phyloP scores from a whole-genome alignment of 768 basidiomycete genomes.

The Boletellus sp. region DNA sequence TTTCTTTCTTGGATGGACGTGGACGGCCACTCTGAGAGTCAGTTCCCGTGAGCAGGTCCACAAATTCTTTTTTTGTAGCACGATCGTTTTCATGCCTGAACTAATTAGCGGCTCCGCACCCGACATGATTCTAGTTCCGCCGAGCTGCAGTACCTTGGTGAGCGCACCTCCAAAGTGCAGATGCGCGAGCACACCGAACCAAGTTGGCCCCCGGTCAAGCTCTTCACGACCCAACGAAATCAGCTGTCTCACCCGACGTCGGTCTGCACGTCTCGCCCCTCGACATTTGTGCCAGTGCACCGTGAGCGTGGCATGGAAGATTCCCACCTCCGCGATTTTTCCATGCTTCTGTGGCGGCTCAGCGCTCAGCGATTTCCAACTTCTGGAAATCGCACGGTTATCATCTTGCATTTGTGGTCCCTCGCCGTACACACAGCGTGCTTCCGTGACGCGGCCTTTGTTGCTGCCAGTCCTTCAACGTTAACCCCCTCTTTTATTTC shows the following conservation, averaged over 20 bases:
- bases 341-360: slow-evolving; percentile 27
- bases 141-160: not conserved
- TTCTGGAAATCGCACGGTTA: slow-evolving; percentile 24
- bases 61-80: slow-evolving; percentile 7
- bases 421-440: not conserved
- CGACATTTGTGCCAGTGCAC: slow-evolving; percentile 16
- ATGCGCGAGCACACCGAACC: not conserved
- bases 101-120: slow-evolving; percentile 11
- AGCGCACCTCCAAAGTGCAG: slow-evolving; percentile 4
- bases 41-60: slow-evolving; percentile 18
- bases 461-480: too few relatives aligned
- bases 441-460: too few relatives aligned
- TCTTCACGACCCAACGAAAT: slow-evolving; percentile 1
- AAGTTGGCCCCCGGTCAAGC: not conserved
- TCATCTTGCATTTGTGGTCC: slow-evolving; percentile 9
- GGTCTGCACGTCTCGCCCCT: slow-evolving; percentile 20
- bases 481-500: too few relatives aligned
- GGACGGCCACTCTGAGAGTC: slow-evolving; percentile 5
- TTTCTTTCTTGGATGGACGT: slow-evolving; percentile 7
- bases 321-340: slow-evolving; percentile 20
- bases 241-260: slow-evolving; percentile 7
- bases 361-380: slow-evolving; percentile 18
- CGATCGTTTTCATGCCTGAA: slow-evolving; percentile 13
- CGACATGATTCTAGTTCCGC: slow-evolving; percentile 2
- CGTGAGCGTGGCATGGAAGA: slow-evolving; percentile 16